Evolutionary conservation across 192 early-diverging fungal genomes (phyloP).

Genomic region (Entomortierella lignicola): DNA sequence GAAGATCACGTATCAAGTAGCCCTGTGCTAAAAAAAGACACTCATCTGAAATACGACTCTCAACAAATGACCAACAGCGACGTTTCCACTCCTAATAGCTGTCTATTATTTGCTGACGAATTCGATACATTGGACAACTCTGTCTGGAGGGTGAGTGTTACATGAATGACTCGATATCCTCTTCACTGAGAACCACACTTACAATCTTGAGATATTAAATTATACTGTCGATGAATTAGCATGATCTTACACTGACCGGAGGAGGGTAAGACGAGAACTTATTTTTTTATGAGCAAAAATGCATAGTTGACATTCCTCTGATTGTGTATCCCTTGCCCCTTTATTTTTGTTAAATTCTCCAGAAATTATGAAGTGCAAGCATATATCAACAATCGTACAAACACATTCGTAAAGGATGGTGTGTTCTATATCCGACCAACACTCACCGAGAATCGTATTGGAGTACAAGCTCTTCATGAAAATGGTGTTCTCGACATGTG

Average conservation of each 20-base stretch:
- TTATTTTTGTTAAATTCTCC: background rate
- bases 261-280: slow-evolving; percentile 22
- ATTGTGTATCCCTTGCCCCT: background rate
- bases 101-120: slow-evolving; percentile 32
- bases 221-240: background rate
- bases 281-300: too few relatives aligned
- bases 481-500: slow-evolving; percentile 55
- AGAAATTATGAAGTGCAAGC: slow-evolving; percentile 41
- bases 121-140: slow-evolving; percentile 48
- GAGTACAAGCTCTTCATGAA: slow-evolving; percentile 50
- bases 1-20: background rate
- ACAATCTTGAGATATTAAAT: background rate
- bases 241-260: slow-evolving; percentile 35
- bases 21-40: too few relatives aligned
- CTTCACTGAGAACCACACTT: too few relatives aligned
- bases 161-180: background rate
- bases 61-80: background rate
- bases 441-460: slow-evolving; percentile 64
- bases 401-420: slow-evolving; percentile 69
- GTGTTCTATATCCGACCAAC: slow-evolving; percentile 71
- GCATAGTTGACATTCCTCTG: background rate
- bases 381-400: slow-evolving; percentile 62
- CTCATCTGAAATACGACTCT: background rate
- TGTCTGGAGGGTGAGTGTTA: slow-evolving; percentile 29
- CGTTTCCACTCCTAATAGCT: background rate